Percentiles rank a stretch among this genome's conserved stretches.
Conservation (phyloP, 441 rosid genomes). For the Populus hybrid region DNA sequence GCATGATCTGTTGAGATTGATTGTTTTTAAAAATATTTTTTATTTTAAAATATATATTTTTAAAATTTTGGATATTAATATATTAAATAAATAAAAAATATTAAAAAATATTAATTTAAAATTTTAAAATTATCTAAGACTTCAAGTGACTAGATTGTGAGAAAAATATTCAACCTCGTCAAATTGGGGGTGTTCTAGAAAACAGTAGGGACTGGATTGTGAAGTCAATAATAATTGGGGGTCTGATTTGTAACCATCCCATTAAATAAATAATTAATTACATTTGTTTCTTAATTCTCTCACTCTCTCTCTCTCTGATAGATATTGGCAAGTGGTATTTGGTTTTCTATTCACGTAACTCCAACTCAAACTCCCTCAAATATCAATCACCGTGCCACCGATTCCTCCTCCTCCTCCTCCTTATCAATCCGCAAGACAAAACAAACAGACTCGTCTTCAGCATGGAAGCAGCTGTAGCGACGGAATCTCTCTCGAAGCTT, state of each 20-base stretch:
- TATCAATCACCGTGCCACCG: background rate
- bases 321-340: background rate
- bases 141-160: too few species aligned
- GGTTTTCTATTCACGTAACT: background rate
- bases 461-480: constrained; percentile 6
- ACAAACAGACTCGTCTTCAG: constrained; percentile 2
- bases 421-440: background rate
- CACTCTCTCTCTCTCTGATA: too few species aligned
- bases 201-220: background rate
- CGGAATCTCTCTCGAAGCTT: constrained; percentile 38
- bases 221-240: background rate
- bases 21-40: too few species aligned
- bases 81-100: too few species aligned
- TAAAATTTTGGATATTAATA: too few species aligned
- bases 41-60: too few species aligned
- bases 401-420: background rate
- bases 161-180: too few species aligned
- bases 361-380: background rate
- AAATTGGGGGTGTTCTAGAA: too few species aligned
- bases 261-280: too few species aligned
- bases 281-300: too few species aligned
- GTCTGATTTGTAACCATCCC: background rate
- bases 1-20: background rate
- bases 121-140: too few species aligned
- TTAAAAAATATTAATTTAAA: too few species aligned